Percentiles rank a stretch among this genome's conserved stretches.
phyloP scores from a whole-genome alignment of 2,329 filamentous ascomycete genomes.

The Aspergillus jensenii region DNA sequence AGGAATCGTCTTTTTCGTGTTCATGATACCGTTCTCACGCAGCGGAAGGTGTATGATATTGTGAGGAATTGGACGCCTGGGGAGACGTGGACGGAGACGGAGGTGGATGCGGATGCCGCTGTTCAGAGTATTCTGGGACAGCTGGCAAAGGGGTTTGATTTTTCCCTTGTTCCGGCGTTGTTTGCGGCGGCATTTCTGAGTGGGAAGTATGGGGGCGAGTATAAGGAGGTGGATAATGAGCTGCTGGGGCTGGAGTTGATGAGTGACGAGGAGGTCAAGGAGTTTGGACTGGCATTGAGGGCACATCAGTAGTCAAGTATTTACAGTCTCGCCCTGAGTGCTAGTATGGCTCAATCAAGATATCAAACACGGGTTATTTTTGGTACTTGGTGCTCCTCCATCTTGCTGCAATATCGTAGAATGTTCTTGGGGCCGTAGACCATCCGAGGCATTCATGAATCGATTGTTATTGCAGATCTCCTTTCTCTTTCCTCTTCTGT shows the following conservation, averaged over 20 bases:
- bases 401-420: too few species aligned
- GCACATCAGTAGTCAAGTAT: background rate
- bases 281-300: background rate
- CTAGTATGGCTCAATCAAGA: too few species aligned
- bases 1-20: slow-evolving; percentile 1
- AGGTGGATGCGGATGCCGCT: background rate
- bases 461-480: too few species aligned
- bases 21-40: background rate
- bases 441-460: too few species aligned
- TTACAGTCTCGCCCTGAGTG: too few species aligned
- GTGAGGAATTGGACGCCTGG: background rate
- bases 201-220: background rate
- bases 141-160: background rate
- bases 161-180: background rate
- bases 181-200: background rate
- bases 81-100: background rate
- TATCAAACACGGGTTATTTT: too few species aligned
- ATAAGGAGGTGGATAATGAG: slow-evolving; percentile 6
- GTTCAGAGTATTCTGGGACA: background rate
- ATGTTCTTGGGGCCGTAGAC: too few species aligned
- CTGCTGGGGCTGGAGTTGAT: background rate
- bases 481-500: too few species aligned
- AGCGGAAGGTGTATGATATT: background rate
- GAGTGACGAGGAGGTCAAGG: background rate
- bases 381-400: too few species aligned